Conservation (phyloP, 73 alveolate genomes). For the Halteria grandinella region DNA sequence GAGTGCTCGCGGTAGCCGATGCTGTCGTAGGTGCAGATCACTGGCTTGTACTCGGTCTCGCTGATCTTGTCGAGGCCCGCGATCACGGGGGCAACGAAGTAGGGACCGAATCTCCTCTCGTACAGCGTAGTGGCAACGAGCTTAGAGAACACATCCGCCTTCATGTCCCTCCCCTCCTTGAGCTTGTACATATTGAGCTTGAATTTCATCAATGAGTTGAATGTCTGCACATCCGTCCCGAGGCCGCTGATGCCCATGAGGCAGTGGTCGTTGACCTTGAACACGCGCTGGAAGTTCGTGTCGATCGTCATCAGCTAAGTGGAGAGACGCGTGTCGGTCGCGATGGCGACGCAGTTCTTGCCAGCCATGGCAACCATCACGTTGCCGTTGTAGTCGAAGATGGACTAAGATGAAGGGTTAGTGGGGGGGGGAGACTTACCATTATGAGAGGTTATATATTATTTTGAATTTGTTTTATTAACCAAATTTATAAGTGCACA, state of each 20-base stretch:
- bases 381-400: conserved; percentile 88
- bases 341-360: conserved; percentile 95
- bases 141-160: conserved; percentile 85
- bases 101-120: conserved; percentile 94
- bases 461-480: too few species aligned
- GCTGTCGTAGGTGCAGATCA: conserved; percentile 91
- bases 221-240: conserved; percentile 93
- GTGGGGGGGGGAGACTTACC: background rate
- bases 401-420: conserved; percentile 18
- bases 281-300: conserved; percentile 89
- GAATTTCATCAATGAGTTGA: conserved; percentile 78
- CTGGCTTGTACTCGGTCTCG: conserved; percentile 84
- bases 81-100: conserved; percentile 92
- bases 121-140: conserved; percentile 90
- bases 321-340: conserved; percentile 96
- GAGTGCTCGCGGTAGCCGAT: conserved; percentile 90
- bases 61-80: conserved; percentile 90
- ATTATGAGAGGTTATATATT: background rate
- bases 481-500: too few species aligned
- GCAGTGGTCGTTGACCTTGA: conserved; percentile 89
- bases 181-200: conserved; percentile 86
- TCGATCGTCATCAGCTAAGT: conserved; percentile 85
- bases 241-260: conserved; percentile 93
- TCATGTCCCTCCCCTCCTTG: conserved; percentile 93
- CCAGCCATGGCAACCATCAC: conserved; percentile 97